Percentiles rank a stretch among this genome's conserved stretches.
These are phyloP conservation scores for Emergomyces africanus DNA, from an alignment of 2,329 filamentous ascomycete species.

Conservation along the genomic window DNA sequence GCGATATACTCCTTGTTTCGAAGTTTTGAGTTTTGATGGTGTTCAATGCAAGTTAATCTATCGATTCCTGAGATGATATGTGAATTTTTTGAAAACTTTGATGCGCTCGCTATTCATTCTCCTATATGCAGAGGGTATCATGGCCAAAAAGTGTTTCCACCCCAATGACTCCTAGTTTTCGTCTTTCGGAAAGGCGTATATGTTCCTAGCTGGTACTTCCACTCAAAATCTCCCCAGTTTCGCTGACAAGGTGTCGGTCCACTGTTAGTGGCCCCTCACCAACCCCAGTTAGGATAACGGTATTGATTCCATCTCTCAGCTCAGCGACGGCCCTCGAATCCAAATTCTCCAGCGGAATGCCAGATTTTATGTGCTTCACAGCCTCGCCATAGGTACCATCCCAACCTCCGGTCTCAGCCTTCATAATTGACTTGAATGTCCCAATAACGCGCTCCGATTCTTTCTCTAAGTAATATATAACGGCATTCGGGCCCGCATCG, in stretches of 20 bases:
- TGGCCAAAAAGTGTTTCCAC: not conserved
- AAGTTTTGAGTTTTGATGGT: not conserved
- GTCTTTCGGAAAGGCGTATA: not conserved
- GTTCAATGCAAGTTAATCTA: not conserved
- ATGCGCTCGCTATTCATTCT: not conserved
- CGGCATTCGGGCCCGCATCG: conserved; percentile 91
- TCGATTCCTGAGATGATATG: not conserved
- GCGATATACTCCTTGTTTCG: not conserved
- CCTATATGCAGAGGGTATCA: not conserved
- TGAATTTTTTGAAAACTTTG: not conserved
- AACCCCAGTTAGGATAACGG: conserved; percentile 83
- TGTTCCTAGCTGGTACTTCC: conserved; percentile 9
- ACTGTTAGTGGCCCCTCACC: conserved; percentile 79
- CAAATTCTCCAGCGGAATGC: conserved; percentile 49
- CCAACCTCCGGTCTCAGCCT: conserved; percentile 42
- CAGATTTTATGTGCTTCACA: conserved; percentile 39
- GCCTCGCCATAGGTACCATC: conserved; percentile 45
- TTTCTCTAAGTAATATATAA: conserved; percentile 86
- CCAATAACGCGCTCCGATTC: conserved; percentile 62
- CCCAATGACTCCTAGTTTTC: not conserved
- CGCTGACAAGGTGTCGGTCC: conserved; percentile 61
- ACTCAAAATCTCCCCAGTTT: conserved; percentile 42
- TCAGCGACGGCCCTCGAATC: conserved; percentile 42
- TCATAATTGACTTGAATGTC: conserved; percentile 63
- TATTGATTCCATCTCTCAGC: conserved; percentile 67